These are phyloP conservation scores for Cutaneotrichosporon arboriforme DNA, from an alignment of 1,284 basidiomycete species.

Conservation along the genomic window DNA sequence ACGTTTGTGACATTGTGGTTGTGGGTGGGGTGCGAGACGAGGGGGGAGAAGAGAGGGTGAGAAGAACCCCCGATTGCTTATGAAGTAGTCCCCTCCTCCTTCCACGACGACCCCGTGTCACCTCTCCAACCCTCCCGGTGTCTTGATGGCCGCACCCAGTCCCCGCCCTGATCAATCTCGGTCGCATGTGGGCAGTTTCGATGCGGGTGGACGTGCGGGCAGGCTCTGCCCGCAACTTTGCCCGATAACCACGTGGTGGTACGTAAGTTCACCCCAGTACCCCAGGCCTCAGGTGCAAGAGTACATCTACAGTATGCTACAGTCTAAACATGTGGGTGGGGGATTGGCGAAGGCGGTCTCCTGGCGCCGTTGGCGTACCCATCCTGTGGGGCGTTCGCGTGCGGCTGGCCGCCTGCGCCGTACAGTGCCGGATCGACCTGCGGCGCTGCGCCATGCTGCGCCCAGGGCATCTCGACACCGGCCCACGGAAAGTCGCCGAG, in stretches of 20 bases:
- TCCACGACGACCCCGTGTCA: no score
- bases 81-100: no score
- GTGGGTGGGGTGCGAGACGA: neutral
- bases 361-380: neutral
- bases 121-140: no score
- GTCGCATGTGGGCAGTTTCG: neutral
- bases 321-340: neutral
- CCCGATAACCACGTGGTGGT: neutral
- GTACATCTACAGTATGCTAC: no score
- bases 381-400: no score
- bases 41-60: no score
- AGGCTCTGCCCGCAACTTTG: neutral
- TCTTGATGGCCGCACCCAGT: no score
- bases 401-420: neutral
- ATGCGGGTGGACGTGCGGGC: neutral
- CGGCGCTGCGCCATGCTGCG: neutral
- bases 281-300: no score
- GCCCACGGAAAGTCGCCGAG: constrained; percentile 30
- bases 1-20: constrained; percentile 1
- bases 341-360: neutral
- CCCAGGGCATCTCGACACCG: constrained; percentile 21
- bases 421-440: constrained; percentile 13
- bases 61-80: no score
- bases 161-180: no score
- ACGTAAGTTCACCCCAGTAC: no score